A percentile compares a stretch with the other conserved stretches of the same genome.
Conservation (phyloP, 2,329 filamentous ascomycete species). For the Fusarium humuli region DNA sequence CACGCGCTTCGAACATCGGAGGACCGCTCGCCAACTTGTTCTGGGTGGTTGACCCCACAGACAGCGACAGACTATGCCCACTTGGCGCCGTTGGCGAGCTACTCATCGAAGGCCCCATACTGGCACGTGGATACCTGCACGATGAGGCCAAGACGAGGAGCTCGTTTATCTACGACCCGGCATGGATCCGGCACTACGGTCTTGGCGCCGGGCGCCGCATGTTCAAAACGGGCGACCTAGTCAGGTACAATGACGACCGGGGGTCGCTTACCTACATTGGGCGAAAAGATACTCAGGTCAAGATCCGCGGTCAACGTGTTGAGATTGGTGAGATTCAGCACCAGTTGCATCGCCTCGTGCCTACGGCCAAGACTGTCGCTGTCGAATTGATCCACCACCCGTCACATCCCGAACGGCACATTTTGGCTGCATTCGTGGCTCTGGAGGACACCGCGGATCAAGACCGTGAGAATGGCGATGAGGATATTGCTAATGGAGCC, state of each 20-base stretch:
- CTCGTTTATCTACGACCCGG: conserved; percentile 3
- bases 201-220: conserved; percentile 5
- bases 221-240: conserved; percentile 64
- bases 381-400: conserved; percentile 10
- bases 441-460: conserved; percentile 5
- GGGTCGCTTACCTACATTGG: conserved; percentile 10
- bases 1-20: conserved; percentile 12
- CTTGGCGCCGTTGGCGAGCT: conserved; percentile 1
- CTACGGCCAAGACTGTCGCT: conserved; percentile 10
- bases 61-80: neutral
- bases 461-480: conserved; percentile 9
- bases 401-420: conserved; percentile 12
- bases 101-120: conserved; percentile 2
- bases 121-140: neutral
- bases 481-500: conserved; percentile 7
- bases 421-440: conserved; percentile 15
- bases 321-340: conserved; percentile 49
- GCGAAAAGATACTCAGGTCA: conserved; percentile 58
- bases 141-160: conserved; percentile 1
- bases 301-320: conserved; percentile 65
- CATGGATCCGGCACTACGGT: conserved; percentile 10
- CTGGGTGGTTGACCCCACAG: conserved; percentile 1
- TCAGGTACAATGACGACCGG: conserved; percentile 56
- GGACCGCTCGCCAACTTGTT: conserved; percentile 13
- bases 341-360: conserved; percentile 12